Conservation (phyloP, 768 basidiomycete species). For the Pulveroboletus sp. region DNA sequence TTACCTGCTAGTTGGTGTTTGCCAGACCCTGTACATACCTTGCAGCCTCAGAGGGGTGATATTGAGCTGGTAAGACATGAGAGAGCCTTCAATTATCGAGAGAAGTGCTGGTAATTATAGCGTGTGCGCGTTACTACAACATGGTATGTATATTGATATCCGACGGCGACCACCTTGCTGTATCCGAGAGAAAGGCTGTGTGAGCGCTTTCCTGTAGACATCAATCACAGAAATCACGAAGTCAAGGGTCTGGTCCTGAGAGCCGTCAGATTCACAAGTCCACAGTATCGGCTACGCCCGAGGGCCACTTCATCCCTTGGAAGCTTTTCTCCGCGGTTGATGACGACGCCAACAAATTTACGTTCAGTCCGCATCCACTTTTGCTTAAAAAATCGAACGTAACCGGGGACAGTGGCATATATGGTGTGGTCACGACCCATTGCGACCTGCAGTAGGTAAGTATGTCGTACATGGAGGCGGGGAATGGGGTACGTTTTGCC, state of each 20-base stretch:
- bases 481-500: slow-evolving; percentile 69
- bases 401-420: slow-evolving; percentile 86
- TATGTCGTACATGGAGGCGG: not conserved
- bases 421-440: slow-evolving; percentile 95
- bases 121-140: slow-evolving; percentile 17
- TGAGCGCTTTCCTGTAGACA: not conserved
- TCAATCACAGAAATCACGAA: not conserved
- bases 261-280: slow-evolving; percentile 61
- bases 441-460: slow-evolving; percentile 55
- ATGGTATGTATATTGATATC: slow-evolving; percentile 7
- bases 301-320: slow-evolving; percentile 70
- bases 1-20: not conserved
- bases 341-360: slow-evolving; percentile 80
- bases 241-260: slow-evolving; percentile 13
- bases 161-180: not conserved
- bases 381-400: slow-evolving; percentile 89
- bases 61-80: slow-evolving; percentile 36
- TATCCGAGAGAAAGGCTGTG: not conserved
- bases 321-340: slow-evolving; percentile 76
- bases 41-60: slow-evolving; percentile 38
- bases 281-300: slow-evolving; percentile 86
- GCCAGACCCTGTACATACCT: slow-evolving; percentile 27
- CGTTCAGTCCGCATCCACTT: slow-evolving; percentile 71
- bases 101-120: slow-evolving; percentile 13
- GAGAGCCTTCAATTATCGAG: not conserved